Conservation (phyloP, 2,329 filamentous ascomycete genomes). For the Cryphonectria parasitica region DNA sequence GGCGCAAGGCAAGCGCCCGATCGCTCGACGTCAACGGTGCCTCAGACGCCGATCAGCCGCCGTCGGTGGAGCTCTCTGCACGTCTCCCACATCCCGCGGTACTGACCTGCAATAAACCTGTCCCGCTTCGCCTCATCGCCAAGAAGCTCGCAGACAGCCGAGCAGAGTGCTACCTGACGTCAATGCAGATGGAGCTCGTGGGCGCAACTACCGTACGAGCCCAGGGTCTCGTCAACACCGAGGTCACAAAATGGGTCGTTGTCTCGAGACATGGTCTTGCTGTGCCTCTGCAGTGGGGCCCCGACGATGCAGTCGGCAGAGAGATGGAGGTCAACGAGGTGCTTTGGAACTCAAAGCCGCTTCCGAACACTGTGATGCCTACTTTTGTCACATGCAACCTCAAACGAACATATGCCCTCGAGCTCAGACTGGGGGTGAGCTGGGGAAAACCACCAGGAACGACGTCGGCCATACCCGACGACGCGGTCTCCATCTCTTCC, state of each 20-base stretch:
- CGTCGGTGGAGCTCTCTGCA: conserved; percentile 76
- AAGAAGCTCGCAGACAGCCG: conserved; percentile 73
- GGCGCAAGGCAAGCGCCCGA: conserved; percentile 23
- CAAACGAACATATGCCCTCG: conserved; percentile 78
- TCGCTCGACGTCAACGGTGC: conserved; percentile 16
- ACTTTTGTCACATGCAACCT: conserved; percentile 91
- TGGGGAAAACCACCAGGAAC: conserved; percentile 63
- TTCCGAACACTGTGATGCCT: conserved; percentile 87
- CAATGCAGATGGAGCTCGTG: conserved; percentile 80
- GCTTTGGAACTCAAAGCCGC: conserved; percentile 71
- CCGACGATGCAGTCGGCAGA: conserved; percentile 61
- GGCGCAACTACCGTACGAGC: conserved; percentile 80
- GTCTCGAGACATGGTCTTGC: conserved; percentile 72
- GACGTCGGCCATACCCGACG: conserved; percentile 22
- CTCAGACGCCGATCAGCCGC: conserved; percentile 45
- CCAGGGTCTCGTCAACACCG: conserved; percentile 72
- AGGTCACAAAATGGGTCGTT: conserved; percentile 77
- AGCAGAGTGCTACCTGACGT: conserved; percentile 75
- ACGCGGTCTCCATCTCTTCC: conserved; percentile 29
- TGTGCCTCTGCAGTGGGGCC: conserved; percentile 65
- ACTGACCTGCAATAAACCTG: conserved; percentile 82
- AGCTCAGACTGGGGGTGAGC: conserved; percentile 77
- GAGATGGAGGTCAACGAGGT: conserved; percentile 72
- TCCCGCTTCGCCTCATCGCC: conserved; percentile 80
- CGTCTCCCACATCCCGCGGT: conserved; percentile 86